Percentiles rank a stretch among this genome's conserved stretches.
Evolutionary conservation across 108 stramenopile genomes (phyloP).

Genomic region (Cyclostephanos invisitatus): DNA sequence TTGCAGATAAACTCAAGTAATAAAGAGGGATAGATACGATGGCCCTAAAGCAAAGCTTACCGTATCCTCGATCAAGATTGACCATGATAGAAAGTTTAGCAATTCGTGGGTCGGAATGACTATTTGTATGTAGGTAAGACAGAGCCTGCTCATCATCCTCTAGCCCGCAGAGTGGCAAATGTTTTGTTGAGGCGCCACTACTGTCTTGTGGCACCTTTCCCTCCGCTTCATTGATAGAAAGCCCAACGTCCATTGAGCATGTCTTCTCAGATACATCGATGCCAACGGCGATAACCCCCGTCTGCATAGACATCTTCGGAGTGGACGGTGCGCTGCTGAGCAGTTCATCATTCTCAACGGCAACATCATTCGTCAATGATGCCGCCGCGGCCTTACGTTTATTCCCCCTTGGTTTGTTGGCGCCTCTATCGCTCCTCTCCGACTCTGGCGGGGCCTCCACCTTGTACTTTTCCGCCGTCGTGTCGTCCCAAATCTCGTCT

Average conservation of each 20-base stretch:
- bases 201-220: conserved; percentile 7
- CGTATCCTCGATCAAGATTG: conserved; percentile 42
- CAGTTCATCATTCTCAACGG: conserved; percentile 12
- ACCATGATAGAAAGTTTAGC: conserved; percentile 47
- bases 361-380: neutral
- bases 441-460: neutral
- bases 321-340: conserved; percentile 2
- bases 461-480: conserved; percentile 29
- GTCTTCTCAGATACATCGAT: conserved; percentile 9
- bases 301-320: neutral
- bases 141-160: conserved; percentile 49
- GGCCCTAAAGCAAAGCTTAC: conserved; percentile 6
- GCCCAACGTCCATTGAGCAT: neutral
- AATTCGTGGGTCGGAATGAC: conserved; percentile 34
- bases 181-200: neutral
- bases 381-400: conserved; percentile 31
- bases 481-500: conserved; percentile 45
- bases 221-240: neutral
- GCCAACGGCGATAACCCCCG: neutral
- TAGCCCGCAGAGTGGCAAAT: conserved; percentile 39
- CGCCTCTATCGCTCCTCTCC: conserved; percentile 4
- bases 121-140: conserved; percentile 28
- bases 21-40: neutral
- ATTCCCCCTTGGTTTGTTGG: conserved; percentile 10
- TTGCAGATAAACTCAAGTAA: neutral